Conservation (phyloP, 768 basidiomycete genomes). For the Mrakia blollopis region DNA sequence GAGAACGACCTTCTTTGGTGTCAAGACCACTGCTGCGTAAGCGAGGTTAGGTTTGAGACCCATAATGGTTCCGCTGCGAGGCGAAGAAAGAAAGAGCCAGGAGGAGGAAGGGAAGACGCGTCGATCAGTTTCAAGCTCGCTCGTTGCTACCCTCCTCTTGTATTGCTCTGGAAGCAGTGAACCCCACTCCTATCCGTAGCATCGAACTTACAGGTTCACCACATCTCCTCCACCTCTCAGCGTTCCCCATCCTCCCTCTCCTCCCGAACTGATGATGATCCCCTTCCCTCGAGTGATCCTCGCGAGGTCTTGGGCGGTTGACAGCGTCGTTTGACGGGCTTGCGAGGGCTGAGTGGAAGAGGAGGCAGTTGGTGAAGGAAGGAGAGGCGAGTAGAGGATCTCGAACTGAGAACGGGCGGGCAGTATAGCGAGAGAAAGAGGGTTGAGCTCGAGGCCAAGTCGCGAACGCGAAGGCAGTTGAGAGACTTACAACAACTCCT, state of each 20-base stretch:
- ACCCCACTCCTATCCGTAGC: too few species aligned
- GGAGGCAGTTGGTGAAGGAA: slow-evolving; percentile 10
- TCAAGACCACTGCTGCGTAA: slow-evolving; percentile 7
- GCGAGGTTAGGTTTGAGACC: slow-evolving; percentile 22
- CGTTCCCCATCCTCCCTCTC: slow-evolving; percentile 15
- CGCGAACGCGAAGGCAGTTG: background rate
- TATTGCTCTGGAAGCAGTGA: background rate
- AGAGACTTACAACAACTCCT: slow-evolving; percentile 64
- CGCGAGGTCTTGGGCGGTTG: slow-evolving; percentile 23
- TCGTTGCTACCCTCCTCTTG: background rate
- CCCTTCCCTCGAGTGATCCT: slow-evolving; percentile 29
- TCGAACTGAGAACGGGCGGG: slow-evolving; percentile 12
- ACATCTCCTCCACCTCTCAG: slow-evolving; percentile 22
- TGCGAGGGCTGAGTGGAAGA: slow-evolving; percentile 11
- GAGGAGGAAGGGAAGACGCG: too few species aligned
- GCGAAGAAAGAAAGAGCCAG: background rate
- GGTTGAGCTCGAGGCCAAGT: background rate
- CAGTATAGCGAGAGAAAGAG: background rate
- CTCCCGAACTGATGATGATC: slow-evolving; percentile 25
- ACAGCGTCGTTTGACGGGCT: slow-evolving; percentile 26
- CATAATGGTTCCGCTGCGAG: slow-evolving; percentile 25
- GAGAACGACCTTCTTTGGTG: slow-evolving; percentile 29
- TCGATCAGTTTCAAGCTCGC: background rate
- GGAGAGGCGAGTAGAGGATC: slow-evolving; percentile 26
- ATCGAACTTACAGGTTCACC: slow-evolving; percentile 4